Conservation (phyloP, 495 filamentous ascomycete species). For the Paragyromitra xinjiangensis region DNA sequence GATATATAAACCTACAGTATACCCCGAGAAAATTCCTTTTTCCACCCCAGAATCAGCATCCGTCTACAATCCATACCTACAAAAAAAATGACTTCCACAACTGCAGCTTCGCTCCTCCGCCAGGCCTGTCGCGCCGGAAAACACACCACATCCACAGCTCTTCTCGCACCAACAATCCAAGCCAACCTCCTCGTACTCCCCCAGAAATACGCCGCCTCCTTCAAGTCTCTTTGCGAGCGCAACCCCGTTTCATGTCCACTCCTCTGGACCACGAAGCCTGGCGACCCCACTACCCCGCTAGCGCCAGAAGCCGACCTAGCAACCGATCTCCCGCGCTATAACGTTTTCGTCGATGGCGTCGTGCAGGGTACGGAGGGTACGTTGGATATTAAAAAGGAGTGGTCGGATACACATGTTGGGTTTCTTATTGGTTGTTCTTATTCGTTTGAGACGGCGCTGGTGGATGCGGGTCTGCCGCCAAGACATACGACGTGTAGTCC, state of each 20-base stretch:
- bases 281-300: conserved; percentile 54
- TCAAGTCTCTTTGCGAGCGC: conserved; percentile 64
- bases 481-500: conserved; percentile 59
- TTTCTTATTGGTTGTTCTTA: conserved; percentile 70
- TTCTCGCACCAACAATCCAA: conserved; percentile 65
- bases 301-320: conserved; percentile 61
- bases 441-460: conserved; percentile 65
- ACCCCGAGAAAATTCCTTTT: too few relatives aligned
- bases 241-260: conserved; percentile 70
- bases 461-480: conserved; percentile 61
- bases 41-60: neutral
- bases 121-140: conserved; percentile 60
- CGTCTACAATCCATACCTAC: neutral
- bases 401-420: conserved; percentile 64
- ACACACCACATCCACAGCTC: conserved; percentile 62
- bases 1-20: conserved; percentile 3
- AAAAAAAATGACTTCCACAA: conserved; percentile 6
- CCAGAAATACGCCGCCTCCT: conserved; percentile 63
- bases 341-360: conserved; percentile 62
- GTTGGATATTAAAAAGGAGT: conserved; percentile 61
- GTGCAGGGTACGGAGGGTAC: neutral
- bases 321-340: conserved; percentile 65
- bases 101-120: conserved; percentile 60
- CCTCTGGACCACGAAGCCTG: conserved; percentile 60
- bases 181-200: conserved; percentile 69